Conservation (phyloP, 78 protist genomes). For the slime mould (Dictyostelium discoideum) region DNA sequence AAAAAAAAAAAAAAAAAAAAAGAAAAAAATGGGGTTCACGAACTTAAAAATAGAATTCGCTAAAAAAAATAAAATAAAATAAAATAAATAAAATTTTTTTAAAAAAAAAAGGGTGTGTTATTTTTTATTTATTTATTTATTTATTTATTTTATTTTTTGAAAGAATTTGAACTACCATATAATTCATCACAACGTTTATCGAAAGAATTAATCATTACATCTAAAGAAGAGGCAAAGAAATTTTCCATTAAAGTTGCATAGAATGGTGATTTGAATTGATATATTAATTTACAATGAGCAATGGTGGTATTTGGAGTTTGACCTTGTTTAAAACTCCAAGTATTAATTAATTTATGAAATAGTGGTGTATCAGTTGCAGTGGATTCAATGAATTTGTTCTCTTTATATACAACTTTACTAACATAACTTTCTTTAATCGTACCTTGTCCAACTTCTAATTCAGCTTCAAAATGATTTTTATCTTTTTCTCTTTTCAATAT, state of each 20-base stretch:
- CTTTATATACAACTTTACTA: not conserved
- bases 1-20: no score
- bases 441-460: constrained; percentile 58
- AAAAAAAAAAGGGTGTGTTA: no score
- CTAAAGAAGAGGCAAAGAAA: constrained; percentile 48
- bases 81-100: no score
- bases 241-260: constrained; percentile 38
- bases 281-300: constrained; percentile 24
- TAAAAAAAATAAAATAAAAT: no score
- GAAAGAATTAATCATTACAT: constrained; percentile 42
- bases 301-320: not conserved
- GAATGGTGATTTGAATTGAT: constrained; percentile 55
- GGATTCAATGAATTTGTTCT: not conserved
- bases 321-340: constrained; percentile 43
- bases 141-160: not conserved
- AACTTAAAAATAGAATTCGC: no score
- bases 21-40: no score
- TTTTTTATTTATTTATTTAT: no score
- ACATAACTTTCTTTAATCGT: constrained; percentile 34
- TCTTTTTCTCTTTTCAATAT: not conserved
- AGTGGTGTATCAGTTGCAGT: constrained; percentile 15
- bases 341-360: not conserved
- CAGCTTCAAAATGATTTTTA: constrained; percentile 49
- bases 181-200: constrained; percentile 57
- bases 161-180: not conserved